A percentile compares a stretch with the other conserved stretches of the same genome.
Conservation (phyloP, 176 grass and related monocot genomes). For the Luzula sylvatica region DNA sequence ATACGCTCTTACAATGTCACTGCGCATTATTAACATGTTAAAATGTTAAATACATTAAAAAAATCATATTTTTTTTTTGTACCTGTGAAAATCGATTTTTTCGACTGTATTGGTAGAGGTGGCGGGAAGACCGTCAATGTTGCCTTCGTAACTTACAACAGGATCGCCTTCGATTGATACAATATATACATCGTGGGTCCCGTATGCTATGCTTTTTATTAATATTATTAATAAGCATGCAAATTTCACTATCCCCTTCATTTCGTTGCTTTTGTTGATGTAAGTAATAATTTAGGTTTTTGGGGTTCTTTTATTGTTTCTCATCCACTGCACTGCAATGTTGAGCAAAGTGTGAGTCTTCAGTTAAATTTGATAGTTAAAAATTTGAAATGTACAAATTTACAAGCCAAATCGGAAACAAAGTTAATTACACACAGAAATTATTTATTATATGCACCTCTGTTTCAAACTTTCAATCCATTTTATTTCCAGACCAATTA, state of each 20-base stretch:
- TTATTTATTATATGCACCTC: too few species aligned
- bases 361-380: too few species aligned
- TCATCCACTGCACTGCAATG: constrained; percentile 28
- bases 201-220: constrained; percentile 33
- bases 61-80: neutral
- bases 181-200: constrained; percentile 74
- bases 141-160: constrained; percentile 66
- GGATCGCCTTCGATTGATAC: constrained; percentile 85
- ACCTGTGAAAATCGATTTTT: constrained; percentile 75
- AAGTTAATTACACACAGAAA: too few species aligned
- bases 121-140: constrained; percentile 55
- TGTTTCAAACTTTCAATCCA: too few species aligned
- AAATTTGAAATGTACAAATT: too few species aligned
- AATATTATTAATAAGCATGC: constrained; percentile 40
- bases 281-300: neutral
- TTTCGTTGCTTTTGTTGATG: constrained; percentile 17
- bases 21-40: constrained; percentile 24
- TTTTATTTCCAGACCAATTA: too few species aligned
- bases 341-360: too few species aligned
- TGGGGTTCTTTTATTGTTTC: neutral
- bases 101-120: constrained; percentile 57
- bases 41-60: neutral
- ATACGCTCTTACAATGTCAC: constrained; percentile 76
- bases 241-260: constrained; percentile 31
- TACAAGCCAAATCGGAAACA: too few species aligned